Conservation (phyloP, 257 asterid species). For the Gentiana macrophylla region DNA sequence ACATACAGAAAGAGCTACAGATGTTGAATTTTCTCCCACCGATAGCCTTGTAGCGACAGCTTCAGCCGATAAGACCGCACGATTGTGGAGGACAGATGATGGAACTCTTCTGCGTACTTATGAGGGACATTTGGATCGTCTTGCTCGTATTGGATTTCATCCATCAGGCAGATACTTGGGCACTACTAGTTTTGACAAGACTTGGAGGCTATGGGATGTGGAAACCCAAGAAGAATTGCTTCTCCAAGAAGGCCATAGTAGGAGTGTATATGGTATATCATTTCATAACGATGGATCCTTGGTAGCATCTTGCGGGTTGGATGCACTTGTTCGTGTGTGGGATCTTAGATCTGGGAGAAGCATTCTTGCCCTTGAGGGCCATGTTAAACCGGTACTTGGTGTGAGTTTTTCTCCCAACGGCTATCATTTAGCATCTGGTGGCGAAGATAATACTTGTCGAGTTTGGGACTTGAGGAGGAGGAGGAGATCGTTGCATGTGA, state of each 20-base stretch:
- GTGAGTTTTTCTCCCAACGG: constrained; percentile 89
- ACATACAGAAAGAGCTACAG: constrained; percentile 84
- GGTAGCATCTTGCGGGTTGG: constrained; percentile 88
- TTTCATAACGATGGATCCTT: constrained; percentile 90
- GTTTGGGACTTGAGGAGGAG: constrained; percentile 87
- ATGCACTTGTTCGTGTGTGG: constrained; percentile 94
- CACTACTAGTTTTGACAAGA: constrained; percentile 88
- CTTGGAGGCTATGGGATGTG: constrained; percentile 96
- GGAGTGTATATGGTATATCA: constrained; percentile 79
- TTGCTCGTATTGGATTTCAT: constrained; percentile 79
- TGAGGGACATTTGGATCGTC: constrained; percentile 88
- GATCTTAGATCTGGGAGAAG: constrained; percentile 91
- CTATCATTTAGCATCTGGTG: constrained; percentile 90
- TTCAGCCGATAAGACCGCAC: constrained; percentile 87
- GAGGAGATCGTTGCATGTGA: constrained; percentile 57
- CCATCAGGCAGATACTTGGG: constrained; percentile 90
- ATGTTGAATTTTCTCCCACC: constrained; percentile 73
- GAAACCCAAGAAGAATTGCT: constrained; percentile 92
- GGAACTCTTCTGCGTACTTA: constrained; percentile 63
- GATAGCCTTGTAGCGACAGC: constrained; percentile 68
- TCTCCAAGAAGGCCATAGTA: constrained; percentile 97
- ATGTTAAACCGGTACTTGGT: constrained; percentile 87
- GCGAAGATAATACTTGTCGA: constrained; percentile 95
- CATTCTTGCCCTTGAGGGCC: constrained; percentile 87
- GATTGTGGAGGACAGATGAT: constrained; percentile 62